Evolutionary conservation across 148 eudicot species (phyloP).

Genomic region (Cornus florida): DNA sequence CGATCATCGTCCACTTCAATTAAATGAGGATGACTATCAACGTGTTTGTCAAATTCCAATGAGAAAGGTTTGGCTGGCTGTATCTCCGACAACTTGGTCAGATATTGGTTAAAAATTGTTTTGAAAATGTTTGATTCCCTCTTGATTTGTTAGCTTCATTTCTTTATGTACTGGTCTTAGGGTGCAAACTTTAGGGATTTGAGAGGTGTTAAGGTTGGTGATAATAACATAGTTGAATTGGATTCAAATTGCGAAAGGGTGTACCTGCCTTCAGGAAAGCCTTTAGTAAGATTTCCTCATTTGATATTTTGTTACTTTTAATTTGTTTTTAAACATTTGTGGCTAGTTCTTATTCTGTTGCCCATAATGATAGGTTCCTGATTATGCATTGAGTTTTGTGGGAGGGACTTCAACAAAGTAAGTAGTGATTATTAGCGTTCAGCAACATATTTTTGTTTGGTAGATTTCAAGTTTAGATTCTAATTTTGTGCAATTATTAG

Average conservation of each 20-base stretch:
- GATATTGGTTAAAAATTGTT: not conserved
- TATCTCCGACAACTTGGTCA: not conserved
- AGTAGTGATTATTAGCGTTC: constrained; percentile 1
- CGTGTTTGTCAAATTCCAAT: constrained; percentile 72
- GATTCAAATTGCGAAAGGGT: constrained; percentile 59
- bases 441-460: not conserved
- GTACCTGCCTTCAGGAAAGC: constrained; percentile 59
- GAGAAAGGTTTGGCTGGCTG: constrained; percentile 51
- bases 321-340: not conserved
- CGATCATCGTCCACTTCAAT: constrained; percentile 65
- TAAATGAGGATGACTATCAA: constrained; percentile 63
- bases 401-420: constrained; percentile 70
- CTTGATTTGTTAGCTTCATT: not conserved
- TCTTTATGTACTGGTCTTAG: constrained; percentile 26
- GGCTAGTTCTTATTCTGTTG: constrained; percentile 6
- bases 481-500: constrained; percentile 29
- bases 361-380: constrained; percentile 54
- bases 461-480: not conserved
- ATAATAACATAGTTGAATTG: constrained; percentile 58
- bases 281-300: constrained; percentile 48
- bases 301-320: not conserved
- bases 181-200: constrained; percentile 83
- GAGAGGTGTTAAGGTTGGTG: constrained; percentile 58
- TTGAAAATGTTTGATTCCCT: not conserved
- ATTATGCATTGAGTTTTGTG: constrained; percentile 74